Evolutionary conservation across 2,329 filamentous ascomycete species (phyloP).

Genomic region (Cordyceps tenuipes): DNA sequence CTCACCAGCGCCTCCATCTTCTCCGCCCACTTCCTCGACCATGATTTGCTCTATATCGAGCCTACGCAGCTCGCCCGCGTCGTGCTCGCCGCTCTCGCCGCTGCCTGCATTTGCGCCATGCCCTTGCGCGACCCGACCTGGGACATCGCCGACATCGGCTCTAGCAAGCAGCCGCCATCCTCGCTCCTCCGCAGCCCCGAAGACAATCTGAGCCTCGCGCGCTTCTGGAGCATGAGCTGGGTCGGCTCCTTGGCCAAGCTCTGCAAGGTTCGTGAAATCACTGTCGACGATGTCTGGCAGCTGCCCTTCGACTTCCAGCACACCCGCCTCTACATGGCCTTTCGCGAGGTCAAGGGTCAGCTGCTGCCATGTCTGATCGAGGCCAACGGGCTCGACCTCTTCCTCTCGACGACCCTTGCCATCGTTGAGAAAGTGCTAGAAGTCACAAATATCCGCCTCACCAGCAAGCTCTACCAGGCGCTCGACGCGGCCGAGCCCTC

Average conservation of each 20-base stretch:
- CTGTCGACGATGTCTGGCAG: conserved; percentile 75
- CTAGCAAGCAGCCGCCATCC: conserved; percentile 19
- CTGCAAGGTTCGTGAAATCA: conserved; percentile 56
- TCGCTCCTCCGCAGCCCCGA: conserved; percentile 58
- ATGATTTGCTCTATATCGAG: conserved; percentile 16
- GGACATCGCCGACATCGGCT: conserved; percentile 25
- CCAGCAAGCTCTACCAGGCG: conserved; percentile 27
- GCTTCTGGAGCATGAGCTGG: conserved; percentile 82
- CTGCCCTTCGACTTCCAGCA: conserved; percentile 79
- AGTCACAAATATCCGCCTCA: conserved; percentile 31
- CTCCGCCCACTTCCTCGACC: conserved; percentile 23
- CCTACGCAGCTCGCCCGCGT: conserved; percentile 19
- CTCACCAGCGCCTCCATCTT: conserved; percentile 23
- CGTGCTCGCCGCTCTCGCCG: conserved; percentile 18
- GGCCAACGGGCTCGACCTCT: conserved; percentile 72
- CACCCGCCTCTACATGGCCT: conserved; percentile 61
- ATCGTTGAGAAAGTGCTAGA: conserved; percentile 40
- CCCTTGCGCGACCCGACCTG: conserved; percentile 29
- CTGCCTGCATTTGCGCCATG: conserved; percentile 28
- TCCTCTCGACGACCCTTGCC: conserved; percentile 57
- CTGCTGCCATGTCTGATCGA: conserved; percentile 60
- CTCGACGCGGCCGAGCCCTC: conserved; percentile 22
- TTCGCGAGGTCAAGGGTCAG: conserved; percentile 63
- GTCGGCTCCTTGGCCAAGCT: conserved; percentile 63
- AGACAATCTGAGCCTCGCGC: conserved; percentile 70